Conservation (phyloP, 352 stramenopile species). For the Globisporangium spinosum region DNA sequence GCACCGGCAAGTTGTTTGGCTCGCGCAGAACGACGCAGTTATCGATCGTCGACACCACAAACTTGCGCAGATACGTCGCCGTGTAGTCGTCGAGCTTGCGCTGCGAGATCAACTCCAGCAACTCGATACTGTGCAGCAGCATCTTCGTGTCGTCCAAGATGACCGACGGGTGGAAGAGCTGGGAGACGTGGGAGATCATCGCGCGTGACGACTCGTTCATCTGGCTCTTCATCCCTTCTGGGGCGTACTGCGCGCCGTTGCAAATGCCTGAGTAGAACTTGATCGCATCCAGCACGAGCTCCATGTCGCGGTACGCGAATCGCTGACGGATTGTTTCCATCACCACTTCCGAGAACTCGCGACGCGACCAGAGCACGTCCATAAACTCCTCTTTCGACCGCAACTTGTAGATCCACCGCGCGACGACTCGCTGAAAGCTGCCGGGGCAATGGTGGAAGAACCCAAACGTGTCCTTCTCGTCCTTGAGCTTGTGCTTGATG, state of each 20-base stretch:
- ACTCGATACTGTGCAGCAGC: constrained; percentile 79
- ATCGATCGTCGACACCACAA: constrained; percentile 82
- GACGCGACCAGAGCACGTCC: constrained; percentile 72
- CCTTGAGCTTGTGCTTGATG: constrained; percentile 83
- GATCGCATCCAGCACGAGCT: constrained; percentile 82
- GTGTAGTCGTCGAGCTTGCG: constrained; percentile 81
- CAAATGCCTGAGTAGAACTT: constrained; percentile 88
- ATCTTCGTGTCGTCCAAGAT: constrained; percentile 83
- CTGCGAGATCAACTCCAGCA: constrained; percentile 84
- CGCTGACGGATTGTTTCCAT: constrained; percentile 86
- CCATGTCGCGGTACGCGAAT: constrained; percentile 81
- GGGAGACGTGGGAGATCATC: constrained; percentile 87
- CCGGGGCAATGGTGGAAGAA: constrained; percentile 88
- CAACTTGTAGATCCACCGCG: constrained; percentile 85
- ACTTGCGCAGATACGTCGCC: constrained; percentile 83
- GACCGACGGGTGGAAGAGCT: constrained; percentile 84
- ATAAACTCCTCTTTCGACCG: constrained; percentile 78
- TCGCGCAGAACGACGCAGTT: constrained; percentile 75
- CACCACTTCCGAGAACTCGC: constrained; percentile 79
- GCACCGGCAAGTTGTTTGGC: constrained; percentile 46
- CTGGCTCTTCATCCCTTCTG: constrained; percentile 70
- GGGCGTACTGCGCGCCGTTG: constrained; percentile 68
- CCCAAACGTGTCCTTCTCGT: constrained; percentile 68
- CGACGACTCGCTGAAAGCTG: constrained; percentile 84
- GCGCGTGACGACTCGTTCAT: constrained; percentile 79